Conservation (phyloP, 495 filamentous ascomycete genomes). For the Podospora conica region DNA sequence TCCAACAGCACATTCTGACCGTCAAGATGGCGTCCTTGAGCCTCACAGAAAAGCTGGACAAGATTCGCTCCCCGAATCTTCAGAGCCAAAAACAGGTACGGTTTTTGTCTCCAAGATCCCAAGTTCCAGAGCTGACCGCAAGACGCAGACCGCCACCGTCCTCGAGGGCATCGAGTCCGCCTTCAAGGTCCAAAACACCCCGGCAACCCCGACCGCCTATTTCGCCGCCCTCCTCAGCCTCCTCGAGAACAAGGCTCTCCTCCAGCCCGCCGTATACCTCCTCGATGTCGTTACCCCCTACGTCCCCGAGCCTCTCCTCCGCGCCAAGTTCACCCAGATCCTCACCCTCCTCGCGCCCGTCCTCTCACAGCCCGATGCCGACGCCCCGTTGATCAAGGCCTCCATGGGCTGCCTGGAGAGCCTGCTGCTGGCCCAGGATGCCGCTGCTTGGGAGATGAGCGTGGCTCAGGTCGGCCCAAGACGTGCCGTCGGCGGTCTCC, state of each 20-base stretch:
- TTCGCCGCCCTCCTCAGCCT: conserved; percentile 93
- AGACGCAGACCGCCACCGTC: conserved; percentile 69
- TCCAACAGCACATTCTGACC: conserved; percentile 11
- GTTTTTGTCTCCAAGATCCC: not conserved
- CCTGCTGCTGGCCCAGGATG: conserved; percentile 81
- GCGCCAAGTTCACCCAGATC: conserved; percentile 90
- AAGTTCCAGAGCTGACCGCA: conserved; percentile 7
- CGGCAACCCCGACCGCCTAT: conserved; percentile 81
- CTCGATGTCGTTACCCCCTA: conserved; percentile 83
- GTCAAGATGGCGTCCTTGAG: conserved; percentile 52
- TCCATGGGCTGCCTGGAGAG: conserved; percentile 93
- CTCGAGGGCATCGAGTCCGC: conserved; percentile 89
- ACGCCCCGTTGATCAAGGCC: conserved; percentile 76
- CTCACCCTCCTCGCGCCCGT: conserved; percentile 79
- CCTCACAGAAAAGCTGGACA: conserved; percentile 84
- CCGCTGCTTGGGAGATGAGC: conserved; percentile 76
- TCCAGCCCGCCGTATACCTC: conserved; percentile 86
- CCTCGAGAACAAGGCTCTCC: conserved; percentile 78
- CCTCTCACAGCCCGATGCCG: conserved; percentile 70
- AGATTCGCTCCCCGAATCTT: conserved; percentile 92
- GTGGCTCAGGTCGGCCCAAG: conserved; percentile 81
- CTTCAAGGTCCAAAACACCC: conserved; percentile 75
- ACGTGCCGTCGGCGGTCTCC: conserved; percentile 76
- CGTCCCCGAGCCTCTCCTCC: conserved; percentile 76
- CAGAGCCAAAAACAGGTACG: conserved; percentile 88